Conservation (phyloP, 116 monocot genomes). For the Phalaenopsis hybrid region DNA sequence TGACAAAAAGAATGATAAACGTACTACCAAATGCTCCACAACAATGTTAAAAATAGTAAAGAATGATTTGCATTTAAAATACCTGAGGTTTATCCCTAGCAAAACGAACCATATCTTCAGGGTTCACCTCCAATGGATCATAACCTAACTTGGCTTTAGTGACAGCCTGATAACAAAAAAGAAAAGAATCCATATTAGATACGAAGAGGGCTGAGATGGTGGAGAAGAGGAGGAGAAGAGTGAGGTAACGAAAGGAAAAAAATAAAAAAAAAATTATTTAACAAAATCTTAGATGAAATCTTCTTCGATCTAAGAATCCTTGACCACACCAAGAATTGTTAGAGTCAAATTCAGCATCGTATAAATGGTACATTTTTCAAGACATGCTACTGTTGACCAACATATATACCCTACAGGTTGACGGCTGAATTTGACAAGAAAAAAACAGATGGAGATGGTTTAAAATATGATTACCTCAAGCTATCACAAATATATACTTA, state of each 20-base stretch:
- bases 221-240: neutral
- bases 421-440: neutral
- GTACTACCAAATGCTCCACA: neutral
- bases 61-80: neutral
- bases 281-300: neutral
- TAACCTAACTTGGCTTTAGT: slow-evolving; percentile 97
- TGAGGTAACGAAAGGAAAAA: neutral
- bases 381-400: neutral
- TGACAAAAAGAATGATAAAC: neutral
- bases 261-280: neutral
- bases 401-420: neutral
- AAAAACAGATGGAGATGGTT: neutral
- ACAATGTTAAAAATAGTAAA: neutral
- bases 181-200: neutral
- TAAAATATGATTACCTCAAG: neutral
- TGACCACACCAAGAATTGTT: neutral
- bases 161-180: slow-evolving; percentile 49
- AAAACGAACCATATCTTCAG: slow-evolving; percentile 99
- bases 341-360: neutral
- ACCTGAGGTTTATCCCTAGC: slow-evolving; percentile 94
- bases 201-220: neutral
- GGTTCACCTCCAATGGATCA: slow-evolving; percentile 96
- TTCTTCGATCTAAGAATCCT: neutral
- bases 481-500: neutral
- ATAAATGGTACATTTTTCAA: no score